phyloP scores from a whole-genome alignment of 164 flowering plant genomes.

The Pachysandra terminalis region DNA sequence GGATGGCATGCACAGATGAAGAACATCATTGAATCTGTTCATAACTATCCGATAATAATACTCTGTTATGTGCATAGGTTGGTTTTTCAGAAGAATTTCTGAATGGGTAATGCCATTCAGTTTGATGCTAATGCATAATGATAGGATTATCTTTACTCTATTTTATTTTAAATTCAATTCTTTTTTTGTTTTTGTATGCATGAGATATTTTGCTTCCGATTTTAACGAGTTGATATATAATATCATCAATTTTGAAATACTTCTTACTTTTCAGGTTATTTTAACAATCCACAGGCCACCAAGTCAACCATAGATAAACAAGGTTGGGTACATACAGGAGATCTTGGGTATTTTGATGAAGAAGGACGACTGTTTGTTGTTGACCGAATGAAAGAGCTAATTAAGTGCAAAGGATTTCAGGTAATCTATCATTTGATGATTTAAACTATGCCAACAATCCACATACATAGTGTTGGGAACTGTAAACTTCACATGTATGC shows the following conservation, averaged over 20 bases:
- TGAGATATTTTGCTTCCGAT: not conserved
- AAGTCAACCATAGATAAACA: slow-evolving; percentile 50
- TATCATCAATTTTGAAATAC: not conserved
- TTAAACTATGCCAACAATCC: no score
- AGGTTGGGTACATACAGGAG: slow-evolving; percentile 73
- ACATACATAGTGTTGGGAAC: no score
- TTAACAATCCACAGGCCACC: slow-evolving; percentile 58
- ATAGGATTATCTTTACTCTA: no score
- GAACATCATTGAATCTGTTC: no score
- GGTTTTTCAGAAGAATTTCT: no score
- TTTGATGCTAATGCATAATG: no score
- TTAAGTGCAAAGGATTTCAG: slow-evolving; percentile 66
- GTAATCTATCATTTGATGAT: slow-evolving; percentile 18
- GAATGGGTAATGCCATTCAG: no score
- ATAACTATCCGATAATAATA: no score
- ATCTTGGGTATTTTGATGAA: slow-evolving; percentile 69
- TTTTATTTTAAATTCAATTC: not conserved
- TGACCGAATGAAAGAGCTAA: slow-evolving; percentile 73
- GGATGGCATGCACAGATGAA: no score
- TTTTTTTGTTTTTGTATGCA: no score
- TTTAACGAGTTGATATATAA: not conserved
- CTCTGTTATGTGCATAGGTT: no score
- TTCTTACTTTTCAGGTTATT: slow-evolving; percentile 39
- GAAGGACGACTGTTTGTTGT: slow-evolving; percentile 60
- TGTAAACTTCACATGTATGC: no score